Evolutionary conservation across 1,284 basidiomycete genomes (phyloP).

Genomic region (Coniophora puteana): DNA sequence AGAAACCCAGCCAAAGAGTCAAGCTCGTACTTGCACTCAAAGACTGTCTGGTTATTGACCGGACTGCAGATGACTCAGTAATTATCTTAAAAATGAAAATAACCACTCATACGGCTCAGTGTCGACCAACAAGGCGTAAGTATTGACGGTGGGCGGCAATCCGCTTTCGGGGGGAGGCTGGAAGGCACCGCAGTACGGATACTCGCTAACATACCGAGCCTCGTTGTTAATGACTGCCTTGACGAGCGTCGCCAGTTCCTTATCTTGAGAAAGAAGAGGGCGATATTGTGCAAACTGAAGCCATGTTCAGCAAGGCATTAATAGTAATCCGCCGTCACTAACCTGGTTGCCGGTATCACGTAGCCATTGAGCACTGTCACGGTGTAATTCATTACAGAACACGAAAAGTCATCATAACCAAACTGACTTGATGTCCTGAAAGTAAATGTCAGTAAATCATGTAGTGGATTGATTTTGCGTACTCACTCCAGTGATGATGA

Average conservation of each 20-base stretch:
- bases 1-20: constrained; percentile 75
- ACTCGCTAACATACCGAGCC: constrained; percentile 66
- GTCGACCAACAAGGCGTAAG: constrained; percentile 61
- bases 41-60: constrained; percentile 64
- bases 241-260: constrained; percentile 56
- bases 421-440: constrained; percentile 62
- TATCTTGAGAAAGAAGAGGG: constrained; percentile 51
- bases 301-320: constrained; percentile 6
- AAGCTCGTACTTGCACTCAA: constrained; percentile 81
- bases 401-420: neutral
- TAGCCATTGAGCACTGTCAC: constrained; percentile 60
- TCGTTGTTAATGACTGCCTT: constrained; percentile 77
- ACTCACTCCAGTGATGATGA: constrained; percentile 70
- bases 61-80: constrained; percentile 37
- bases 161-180: constrained; percentile 74
- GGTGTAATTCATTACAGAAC: constrained; percentile 6
- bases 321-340: constrained; percentile 8
- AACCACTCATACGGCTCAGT: constrained; percentile 63
- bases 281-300: constrained; percentile 66
- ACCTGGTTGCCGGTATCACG: constrained; percentile 77
- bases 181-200: constrained; percentile 75
- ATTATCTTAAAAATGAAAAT: neutral
- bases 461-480: too few relatives aligned
- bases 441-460: constrained; percentile 7
- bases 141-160: constrained; percentile 55